Conservation (phyloP, 2,329 filamentous ascomycete species). For the Nigrospora osmanthi region DNA sequence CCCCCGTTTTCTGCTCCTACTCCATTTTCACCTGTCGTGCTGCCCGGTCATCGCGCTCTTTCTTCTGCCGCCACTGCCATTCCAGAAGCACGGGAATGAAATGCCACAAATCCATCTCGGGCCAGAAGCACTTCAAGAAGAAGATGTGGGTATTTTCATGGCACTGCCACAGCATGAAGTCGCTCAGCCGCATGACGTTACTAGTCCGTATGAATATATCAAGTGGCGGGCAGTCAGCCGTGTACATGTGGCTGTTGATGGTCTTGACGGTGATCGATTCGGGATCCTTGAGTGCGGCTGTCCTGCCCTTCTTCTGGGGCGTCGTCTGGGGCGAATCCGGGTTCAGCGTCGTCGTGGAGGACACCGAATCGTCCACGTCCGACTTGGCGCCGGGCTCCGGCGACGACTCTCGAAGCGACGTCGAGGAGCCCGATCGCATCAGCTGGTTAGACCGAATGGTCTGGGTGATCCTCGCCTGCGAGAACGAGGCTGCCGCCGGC, state of each 20-base stretch:
- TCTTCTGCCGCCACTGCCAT: conserved; percentile 67
- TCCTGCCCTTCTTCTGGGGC: conserved; percentile 20
- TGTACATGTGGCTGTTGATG: conserved; percentile 81
- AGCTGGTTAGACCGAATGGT: conserved; percentile 69
- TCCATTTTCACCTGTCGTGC: conserved; percentile 22
- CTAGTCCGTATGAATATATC: conserved; percentile 90
- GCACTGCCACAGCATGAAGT: conserved; percentile 99
- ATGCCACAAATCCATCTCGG: conserved; percentile 88
- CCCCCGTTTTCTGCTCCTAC: background rate
- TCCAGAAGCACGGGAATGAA: conserved; percentile 89
- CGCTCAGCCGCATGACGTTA: conserved; percentile 84
- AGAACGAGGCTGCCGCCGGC: conserved; percentile 65
- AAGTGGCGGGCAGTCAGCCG: conserved; percentile 73
- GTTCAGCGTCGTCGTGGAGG: conserved; percentile 52
- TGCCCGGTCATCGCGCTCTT: conserved; percentile 40
- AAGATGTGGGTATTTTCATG: conserved; percentile 89
- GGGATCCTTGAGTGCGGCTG: conserved; percentile 55
- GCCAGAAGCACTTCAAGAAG: conserved; percentile 89
- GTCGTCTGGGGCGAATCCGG: conserved; percentile 38
- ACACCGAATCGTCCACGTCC: conserved; percentile 45
- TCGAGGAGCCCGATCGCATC: conserved; percentile 36
- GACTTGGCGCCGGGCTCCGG: conserved; percentile 37
- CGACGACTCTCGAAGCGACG: conserved; percentile 41
- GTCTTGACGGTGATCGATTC: conserved; percentile 82
- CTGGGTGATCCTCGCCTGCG: conserved; percentile 77